These are phyloP conservation scores for Aphanomyces euteiches DNA, from an alignment of 352 stramenopile genomes.

Conservation along the genomic window DNA sequence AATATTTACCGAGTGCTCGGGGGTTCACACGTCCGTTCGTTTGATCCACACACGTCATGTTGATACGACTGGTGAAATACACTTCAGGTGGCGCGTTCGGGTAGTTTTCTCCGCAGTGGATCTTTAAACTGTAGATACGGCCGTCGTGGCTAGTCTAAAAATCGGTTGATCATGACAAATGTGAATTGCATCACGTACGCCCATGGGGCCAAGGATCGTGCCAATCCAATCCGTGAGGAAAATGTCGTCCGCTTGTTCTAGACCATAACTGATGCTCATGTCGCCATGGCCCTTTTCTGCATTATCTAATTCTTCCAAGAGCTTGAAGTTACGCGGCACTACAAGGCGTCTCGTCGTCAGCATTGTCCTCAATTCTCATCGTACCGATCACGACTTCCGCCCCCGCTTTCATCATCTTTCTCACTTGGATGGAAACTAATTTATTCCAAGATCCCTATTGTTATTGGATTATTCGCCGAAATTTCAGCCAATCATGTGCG, in stretches of 20 bases:
- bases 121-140: conserved; percentile 94
- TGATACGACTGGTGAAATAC: conserved; percentile 96
- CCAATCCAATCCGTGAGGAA: conserved; percentile 98
- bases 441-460: not conserved
- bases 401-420: conserved; percentile 62
- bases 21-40: conserved; percentile 76
- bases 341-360: not conserved
- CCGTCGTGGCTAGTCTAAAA: conserved; percentile 92
- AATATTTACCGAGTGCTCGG: conserved; percentile 49
- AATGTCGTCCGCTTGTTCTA: conserved; percentile 96
- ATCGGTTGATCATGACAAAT: not conserved
- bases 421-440: conserved; percentile 8
- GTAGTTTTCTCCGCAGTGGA: conserved; percentile 93
- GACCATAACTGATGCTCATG: conserved; percentile 93
- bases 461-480: not conserved
- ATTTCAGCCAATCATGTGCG: conserved; percentile 23
- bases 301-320: conserved; percentile 90
- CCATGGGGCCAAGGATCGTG: conserved; percentile 94
- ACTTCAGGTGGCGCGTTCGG: conserved; percentile 91
- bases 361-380: conserved; percentile 15
- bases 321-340: conserved; percentile 93
- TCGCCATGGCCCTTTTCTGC: conserved; percentile 90
- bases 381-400: conserved; percentile 76
- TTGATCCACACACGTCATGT: conserved; percentile 95
- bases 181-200: conserved; percentile 55